Percentiles rank a stretch among this genome's conserved stretches.
These are phyloP conservation scores for Pyrenophora teres DNA, from an alignment of 2,329 filamentous ascomycete genomes.

Conservation along the genomic window DNA sequence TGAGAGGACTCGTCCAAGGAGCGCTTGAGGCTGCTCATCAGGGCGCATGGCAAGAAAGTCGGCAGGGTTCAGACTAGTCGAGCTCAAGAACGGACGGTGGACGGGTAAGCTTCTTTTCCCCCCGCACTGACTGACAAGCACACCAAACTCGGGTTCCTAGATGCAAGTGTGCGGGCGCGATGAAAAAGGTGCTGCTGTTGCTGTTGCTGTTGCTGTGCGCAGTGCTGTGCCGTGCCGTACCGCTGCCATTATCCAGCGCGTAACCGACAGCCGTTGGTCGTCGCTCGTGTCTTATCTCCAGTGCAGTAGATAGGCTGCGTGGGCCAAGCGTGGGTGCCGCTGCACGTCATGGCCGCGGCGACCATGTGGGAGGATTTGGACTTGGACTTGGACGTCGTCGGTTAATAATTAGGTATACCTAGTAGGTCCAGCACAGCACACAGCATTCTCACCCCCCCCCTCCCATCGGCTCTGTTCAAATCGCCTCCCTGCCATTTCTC, in stretches of 20 bases:
- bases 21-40: constrained; percentile 49
- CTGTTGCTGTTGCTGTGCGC: no score
- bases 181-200: neutral
- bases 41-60: constrained; percentile 42
- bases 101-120: constrained; percentile 12
- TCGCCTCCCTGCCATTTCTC: no score
- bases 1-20: constrained; percentile 45
- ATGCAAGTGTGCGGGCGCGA: constrained; percentile 9
- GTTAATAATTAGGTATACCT: no score
- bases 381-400: no score
- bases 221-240: constrained; percentile 8
- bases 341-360: constrained; percentile 1
- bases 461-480: no score
- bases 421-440: no score
- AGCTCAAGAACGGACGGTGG: constrained; percentile 8
- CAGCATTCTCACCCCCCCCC: no score
- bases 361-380: no score
- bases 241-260: constrained; percentile 22
- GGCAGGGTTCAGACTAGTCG: constrained; percentile 12
- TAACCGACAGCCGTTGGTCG: constrained; percentile 15
- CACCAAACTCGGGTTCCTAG: neutral
- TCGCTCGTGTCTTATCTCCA: constrained; percentile 25
- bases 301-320: constrained; percentile 9
- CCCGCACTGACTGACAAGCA: constrained; percentile 19
- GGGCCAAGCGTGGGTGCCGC: constrained; percentile 2